Base-by-base conservation (phyloP, 306 rosid species). In the Casuarina glauca region DNA sequence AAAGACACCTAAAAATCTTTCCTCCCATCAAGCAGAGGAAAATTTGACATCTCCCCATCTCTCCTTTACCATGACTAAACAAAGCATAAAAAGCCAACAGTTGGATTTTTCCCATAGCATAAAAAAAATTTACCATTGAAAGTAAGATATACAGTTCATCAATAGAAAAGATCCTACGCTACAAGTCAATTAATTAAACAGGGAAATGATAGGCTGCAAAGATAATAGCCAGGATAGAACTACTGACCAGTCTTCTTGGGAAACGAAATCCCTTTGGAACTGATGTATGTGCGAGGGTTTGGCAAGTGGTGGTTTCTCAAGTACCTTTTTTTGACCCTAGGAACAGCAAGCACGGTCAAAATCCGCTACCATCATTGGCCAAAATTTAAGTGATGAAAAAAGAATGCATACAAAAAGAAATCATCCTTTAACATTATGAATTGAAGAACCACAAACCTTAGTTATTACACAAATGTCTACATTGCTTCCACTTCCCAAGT, bases 401-500 rank as follows among this genome's bases (percentile, higher is more conserved):
- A 13, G 51, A 38, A 13, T 12, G 32, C 19, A 32, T 5, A 4
- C 19, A 72, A 51, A 46, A 72, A 5, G 45, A 49, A 51, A 67
- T 43, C 35, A 1, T 35, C 38, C 9, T 32, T 17, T 26, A 61
- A 32, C 35, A 17, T 5, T 32, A 61, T 35, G 43, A 61, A 61
- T 11, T 61, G 42, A 45, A 17, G 46, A 80, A 36, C 74, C 60
- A 67, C 79, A 51, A 49, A 88, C 91, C 88, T 86, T 88, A 52
- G 90, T 88, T 70, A 88, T 86, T 2, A 88, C 86, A 64, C 91
- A 88, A 62, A 88, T 52, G 71, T 87, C 91, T 3, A 88, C 87
- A 38, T 88, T 83, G 80, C 88, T 85, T 73, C 89, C 91, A 76
- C 91, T 88, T 43, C 91, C 89, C 83, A 88, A 83, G 79, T 88